A percentile compares a stretch with the other conserved stretches of the same genome.
These are phyloP conservation scores for Xylariomycetidae sp. DNA, from an alignment of 2,329 filamentous ascomycete genomes.

Conservation along the genomic window DNA sequence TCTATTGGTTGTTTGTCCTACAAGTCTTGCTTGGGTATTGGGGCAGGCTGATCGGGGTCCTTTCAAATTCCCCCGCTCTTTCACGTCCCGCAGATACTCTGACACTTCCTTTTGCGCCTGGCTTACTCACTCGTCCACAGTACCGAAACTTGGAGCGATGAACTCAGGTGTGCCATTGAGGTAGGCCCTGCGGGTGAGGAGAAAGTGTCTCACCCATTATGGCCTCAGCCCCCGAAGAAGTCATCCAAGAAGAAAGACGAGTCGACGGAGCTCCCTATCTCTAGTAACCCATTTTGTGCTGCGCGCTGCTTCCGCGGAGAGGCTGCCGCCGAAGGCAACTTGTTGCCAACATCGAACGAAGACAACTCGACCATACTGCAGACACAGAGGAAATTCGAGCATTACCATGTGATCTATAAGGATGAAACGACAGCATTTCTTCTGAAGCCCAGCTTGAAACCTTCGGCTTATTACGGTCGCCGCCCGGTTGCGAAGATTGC, in stretches of 20 bases:
- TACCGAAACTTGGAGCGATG: conserved; percentile 88
- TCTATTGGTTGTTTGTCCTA: too few species aligned
- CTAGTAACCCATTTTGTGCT: conserved; percentile 53
- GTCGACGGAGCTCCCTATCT: conserved; percentile 35
- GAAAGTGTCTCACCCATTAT: conserved; percentile 79
- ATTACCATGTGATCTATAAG: conserved; percentile 82
- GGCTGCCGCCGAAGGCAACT: conserved; percentile 47
- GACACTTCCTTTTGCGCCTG: too few species aligned
- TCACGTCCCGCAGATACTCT: too few species aligned
- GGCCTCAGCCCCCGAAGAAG: conserved; percentile 54
- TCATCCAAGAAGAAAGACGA: conserved; percentile 29
- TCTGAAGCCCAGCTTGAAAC: conserved; percentile 76
- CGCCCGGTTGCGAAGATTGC: conserved; percentile 77
- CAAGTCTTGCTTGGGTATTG: too few species aligned
- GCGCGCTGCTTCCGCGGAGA: conserved; percentile 54
- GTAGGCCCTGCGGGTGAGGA: conserved; percentile 86
- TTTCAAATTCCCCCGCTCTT: too few species aligned
- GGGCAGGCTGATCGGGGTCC: too few species aligned
- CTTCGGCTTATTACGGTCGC: conserved; percentile 78
- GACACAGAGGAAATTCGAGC: conserved; percentile 56
- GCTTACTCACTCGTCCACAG: too few species aligned
- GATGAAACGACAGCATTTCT: conserved; percentile 73
- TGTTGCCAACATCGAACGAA: conserved; percentile 23
- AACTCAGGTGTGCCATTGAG: conserved; percentile 82
- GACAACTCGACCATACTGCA: conserved; percentile 35